phyloP scores from a whole-genome alignment of 83 land plant species.

The Thuja plicata region DNA sequence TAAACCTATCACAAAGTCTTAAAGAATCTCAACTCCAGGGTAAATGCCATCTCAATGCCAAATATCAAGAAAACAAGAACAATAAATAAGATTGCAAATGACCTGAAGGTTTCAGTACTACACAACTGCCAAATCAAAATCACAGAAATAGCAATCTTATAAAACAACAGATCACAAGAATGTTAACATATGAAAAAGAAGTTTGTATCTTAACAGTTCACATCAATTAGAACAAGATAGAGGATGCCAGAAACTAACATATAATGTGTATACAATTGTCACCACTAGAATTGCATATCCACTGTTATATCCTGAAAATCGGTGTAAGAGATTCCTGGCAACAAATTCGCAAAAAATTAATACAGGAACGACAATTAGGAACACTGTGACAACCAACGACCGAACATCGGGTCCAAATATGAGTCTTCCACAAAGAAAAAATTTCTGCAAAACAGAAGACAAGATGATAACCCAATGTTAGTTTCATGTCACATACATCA shows the following conservation, averaged over 20 bases:
- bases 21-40: neutral
- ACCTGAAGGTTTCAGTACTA: neutral
- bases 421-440: constrained; percentile 45
- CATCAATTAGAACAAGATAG: neutral
- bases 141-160: neutral
- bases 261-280: constrained; percentile 37
- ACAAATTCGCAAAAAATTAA: constrained; percentile 48
- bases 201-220: neutral
- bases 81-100: neutral
- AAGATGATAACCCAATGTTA: neutral
- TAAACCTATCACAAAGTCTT: neutral
- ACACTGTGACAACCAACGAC: constrained; percentile 40
- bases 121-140: neutral
- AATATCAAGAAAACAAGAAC: neutral
- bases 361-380: constrained; percentile 40
- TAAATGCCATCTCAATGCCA: neutral
- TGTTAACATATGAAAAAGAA: neutral
- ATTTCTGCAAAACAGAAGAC: constrained; percentile 35
- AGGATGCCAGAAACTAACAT: constrained; percentile 30
- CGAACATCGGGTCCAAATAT: constrained; percentile 60
- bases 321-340: constrained; percentile 33
- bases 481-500: neutral
- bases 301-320: constrained; percentile 28
- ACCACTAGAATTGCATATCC: constrained; percentile 52
- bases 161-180: neutral